phyloP scores from a whole-genome alignment of 2,329 filamentous ascomycete species.

The Fusarium sp. region DNA sequence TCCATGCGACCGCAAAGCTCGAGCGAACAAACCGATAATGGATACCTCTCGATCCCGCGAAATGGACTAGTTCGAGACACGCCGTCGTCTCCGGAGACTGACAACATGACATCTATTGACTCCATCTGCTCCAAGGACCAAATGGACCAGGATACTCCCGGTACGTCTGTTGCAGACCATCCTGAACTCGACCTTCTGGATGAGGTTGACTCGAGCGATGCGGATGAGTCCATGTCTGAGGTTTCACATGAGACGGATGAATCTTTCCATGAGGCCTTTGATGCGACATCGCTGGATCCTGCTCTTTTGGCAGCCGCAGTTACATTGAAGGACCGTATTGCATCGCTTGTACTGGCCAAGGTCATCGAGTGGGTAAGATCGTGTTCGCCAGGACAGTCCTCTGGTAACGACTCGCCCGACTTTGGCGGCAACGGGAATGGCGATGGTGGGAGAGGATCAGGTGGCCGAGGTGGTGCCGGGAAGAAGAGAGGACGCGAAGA shows the following conservation, averaged over 20 bases:
- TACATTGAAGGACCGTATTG: constrained; percentile 21
- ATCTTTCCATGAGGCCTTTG: constrained; percentile 24
- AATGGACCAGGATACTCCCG: constrained; percentile 5
- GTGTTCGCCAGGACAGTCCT: neutral
- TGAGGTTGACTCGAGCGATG: constrained; percentile 15
- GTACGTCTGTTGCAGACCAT: constrained; percentile 3
- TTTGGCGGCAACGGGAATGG: neutral
- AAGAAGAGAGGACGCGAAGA: constrained; percentile 29
- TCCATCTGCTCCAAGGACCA: neutral
- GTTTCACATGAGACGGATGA: constrained; percentile 24
- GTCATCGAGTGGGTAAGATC: constrained; percentile 20
- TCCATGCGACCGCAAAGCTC: neutral
- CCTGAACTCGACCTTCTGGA: neutral
- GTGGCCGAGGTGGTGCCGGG: neutral
- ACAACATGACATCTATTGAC: neutral
- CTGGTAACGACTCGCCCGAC: neutral
- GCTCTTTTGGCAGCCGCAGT: constrained; percentile 1
- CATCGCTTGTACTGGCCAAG: constrained; percentile 2
- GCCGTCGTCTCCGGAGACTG: neutral
- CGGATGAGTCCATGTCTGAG: constrained; percentile 22
- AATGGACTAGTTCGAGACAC: neutral
- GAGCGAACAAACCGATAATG: neutral
- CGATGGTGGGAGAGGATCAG: neutral
- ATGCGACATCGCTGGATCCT: constrained; percentile 11
- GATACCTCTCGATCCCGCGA: neutral